Base-by-base conservation (phyloP, 331 rosid genomes). In the Telfairia occidentalis region DNA sequence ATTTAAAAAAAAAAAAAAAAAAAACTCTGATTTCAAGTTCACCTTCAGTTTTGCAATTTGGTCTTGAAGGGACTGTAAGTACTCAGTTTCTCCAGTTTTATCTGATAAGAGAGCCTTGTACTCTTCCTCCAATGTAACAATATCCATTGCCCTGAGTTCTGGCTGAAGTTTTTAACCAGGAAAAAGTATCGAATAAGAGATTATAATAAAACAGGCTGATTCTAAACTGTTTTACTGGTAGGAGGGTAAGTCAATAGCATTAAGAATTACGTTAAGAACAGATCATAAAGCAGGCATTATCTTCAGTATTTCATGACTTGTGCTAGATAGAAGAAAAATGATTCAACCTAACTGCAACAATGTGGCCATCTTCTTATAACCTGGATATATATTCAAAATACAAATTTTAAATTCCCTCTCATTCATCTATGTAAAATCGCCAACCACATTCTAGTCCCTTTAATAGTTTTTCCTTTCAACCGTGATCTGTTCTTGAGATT, bases 1-100 rank as follows among this genome's bases (percentile, higher is more conserved):
- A 50, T 55, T n/a, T n/a, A n/a, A n/a, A n/a, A n/a, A n/a, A n/a
- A n/a, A n/a, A n/a, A n/a, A n/a, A 15, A 58, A 42, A 5, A 9
- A 61, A 76, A 61, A 29, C 30, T 6, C 46, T 5, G 26, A 61
- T 18, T 40, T 76, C 13, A 60, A 65, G 49, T 18, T 78, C 80
- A 94, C 98, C 97, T 86, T 85, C 74, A 89, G 81, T 82, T 82
- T 88, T 72, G 71, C 87, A 69, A 87, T 79, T 87, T 87, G 92
- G 76, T 81, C 84, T 77, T 84, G 89, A 61, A 90, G 85, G 79
- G 92, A 86, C 74, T 79, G 86, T 80, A 87, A 83, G 83, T 87
- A 91, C 74, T 88, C 92, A 3, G 85, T 79, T 87, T 87, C 96
- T 77, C 91, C 91, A 38, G 84, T 88, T 79, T 80, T 86, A 81